Evolutionary conservation across 768 basidiomycete species (phyloP).

Genomic region (Tulasnella sp.): DNA sequence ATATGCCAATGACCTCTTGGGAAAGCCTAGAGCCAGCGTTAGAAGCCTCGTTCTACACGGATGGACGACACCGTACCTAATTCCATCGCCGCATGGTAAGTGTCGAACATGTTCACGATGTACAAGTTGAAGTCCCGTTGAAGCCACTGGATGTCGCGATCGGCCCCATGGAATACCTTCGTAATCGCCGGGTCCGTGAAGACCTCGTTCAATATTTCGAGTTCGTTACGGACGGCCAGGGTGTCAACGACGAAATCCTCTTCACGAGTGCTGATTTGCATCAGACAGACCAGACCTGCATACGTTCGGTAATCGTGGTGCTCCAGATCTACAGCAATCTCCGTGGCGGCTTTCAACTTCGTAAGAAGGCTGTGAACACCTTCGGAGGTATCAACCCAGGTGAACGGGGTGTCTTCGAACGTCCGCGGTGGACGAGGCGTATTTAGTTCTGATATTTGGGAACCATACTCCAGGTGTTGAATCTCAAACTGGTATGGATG

Average conservation of each 20-base stretch:
- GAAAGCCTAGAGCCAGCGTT: slow-evolving; percentile 43
- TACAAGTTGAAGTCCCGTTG: slow-evolving; percentile 93
- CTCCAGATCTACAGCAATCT: slow-evolving; percentile 90
- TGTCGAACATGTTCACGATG: slow-evolving; percentile 94
- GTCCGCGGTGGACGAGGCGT: slow-evolving; percentile 41
- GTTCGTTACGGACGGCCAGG: slow-evolving; percentile 56
- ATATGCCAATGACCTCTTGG: slow-evolving; percentile 69
- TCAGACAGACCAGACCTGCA: slow-evolving; percentile 78
- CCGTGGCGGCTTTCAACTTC: slow-evolving; percentile 42
- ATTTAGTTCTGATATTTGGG: slow-evolving; percentile 43
- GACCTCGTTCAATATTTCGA: slow-evolving; percentile 65
- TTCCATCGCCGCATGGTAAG: slow-evolving; percentile 83
- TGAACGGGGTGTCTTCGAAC: slow-evolving; percentile 55
- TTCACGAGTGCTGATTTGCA: slow-evolving; percentile 77
- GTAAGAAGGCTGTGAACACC: slow-evolving; percentile 52
- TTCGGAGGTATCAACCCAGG: slow-evolving; percentile 50
- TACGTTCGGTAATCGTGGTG: slow-evolving; percentile 84
- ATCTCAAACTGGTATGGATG: slow-evolving; percentile 89
- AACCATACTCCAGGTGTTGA: slow-evolving; percentile 54
- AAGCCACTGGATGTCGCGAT: slow-evolving; percentile 89
- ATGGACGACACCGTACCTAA: slow-evolving; percentile 38
- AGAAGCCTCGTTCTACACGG: background rate
- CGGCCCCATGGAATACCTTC: slow-evolving; percentile 89
- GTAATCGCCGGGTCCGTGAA: slow-evolving; percentile 66
- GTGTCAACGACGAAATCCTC: slow-evolving; percentile 84